Evolutionary conservation across 345 rosid genomes (phyloP).

Genomic region (Eucalyptus marginata): DNA sequence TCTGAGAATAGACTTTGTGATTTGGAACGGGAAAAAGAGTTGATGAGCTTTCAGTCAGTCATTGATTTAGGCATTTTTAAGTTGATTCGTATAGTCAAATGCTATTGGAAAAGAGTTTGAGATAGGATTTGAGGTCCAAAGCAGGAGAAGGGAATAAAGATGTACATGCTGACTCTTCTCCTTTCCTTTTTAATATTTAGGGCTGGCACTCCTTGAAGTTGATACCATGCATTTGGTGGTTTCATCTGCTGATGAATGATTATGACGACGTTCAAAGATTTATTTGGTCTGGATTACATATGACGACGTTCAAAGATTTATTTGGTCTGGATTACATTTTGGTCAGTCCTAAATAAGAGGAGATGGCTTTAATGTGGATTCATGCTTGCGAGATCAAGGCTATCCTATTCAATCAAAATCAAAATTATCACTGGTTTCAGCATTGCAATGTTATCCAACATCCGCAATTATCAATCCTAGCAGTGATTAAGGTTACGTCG

Average conservation of each 20-base stretch:
- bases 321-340: background rate
- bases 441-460: too few species aligned
- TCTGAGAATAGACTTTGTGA: background rate
- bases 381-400: background rate
- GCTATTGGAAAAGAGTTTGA: too few species aligned
- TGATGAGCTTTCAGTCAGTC: too few species aligned
- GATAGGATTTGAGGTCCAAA: too few species aligned
- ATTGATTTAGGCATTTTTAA: too few species aligned
- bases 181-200: background rate
- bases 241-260: background rate
- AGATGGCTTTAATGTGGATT: background rate
- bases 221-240: background rate
- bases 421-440: too few species aligned
- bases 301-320: background rate
- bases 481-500: too few species aligned
- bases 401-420: too few species aligned
- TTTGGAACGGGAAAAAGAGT: background rate
- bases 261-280: background rate
- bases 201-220: background rate
- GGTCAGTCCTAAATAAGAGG: background rate
- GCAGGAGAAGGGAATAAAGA: too few species aligned
- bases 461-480: too few species aligned
- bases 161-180: background rate
- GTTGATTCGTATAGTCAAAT: too few species aligned
- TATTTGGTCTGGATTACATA: too few species aligned